Evolutionary conservation across 1,139 yeast species (phyloP).

Genomic region (Meyerozyma sp.): DNA sequence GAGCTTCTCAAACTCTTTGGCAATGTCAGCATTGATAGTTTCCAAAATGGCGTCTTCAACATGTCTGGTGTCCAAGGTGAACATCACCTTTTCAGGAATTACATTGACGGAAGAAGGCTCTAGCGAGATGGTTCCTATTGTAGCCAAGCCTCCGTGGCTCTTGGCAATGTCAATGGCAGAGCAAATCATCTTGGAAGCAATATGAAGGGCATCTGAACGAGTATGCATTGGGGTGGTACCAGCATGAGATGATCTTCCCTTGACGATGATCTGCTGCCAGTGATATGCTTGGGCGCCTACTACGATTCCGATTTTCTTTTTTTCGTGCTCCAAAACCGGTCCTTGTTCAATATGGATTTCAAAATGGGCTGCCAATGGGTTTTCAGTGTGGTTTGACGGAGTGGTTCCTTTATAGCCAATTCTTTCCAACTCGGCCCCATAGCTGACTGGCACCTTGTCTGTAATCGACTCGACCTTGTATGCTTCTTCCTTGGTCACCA

Average conservation of each 20-base stretch:
- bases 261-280: slow-evolving; percentile 53
- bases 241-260: slow-evolving; percentile 64
- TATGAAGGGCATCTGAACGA: slow-evolving; percentile 58
- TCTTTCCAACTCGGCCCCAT: slow-evolving; percentile 49
- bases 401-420: slow-evolving; percentile 57
- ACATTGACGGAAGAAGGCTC: slow-evolving; percentile 63
- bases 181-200: slow-evolving; percentile 52
- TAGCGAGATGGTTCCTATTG: slow-evolving; percentile 54
- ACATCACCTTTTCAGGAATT: slow-evolving; percentile 55
- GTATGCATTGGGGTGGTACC: slow-evolving; percentile 69
- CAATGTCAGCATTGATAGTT: slow-evolving; percentile 33
- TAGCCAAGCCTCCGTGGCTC: slow-evolving; percentile 47
- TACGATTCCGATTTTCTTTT: slow-evolving; percentile 58
- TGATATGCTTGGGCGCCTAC: slow-evolving; percentile 62
- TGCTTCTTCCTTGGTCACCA: slow-evolving; percentile 39
- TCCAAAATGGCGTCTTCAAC: slow-evolving; percentile 40
- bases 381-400: slow-evolving; percentile 41
- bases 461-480: slow-evolving; percentile 49
- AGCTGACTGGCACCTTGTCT: slow-evolving; percentile 47
- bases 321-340: slow-evolving; percentile 54
- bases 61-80: slow-evolving; percentile 57
- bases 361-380: slow-evolving; percentile 64
- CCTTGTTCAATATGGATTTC: slow-evolving; percentile 78
- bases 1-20: slow-evolving; percentile 30
- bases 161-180: slow-evolving; percentile 54